phyloP scores from a whole-genome alignment of 805 yeast genomes.

The Cyberlindnera suaveolens region DNA sequence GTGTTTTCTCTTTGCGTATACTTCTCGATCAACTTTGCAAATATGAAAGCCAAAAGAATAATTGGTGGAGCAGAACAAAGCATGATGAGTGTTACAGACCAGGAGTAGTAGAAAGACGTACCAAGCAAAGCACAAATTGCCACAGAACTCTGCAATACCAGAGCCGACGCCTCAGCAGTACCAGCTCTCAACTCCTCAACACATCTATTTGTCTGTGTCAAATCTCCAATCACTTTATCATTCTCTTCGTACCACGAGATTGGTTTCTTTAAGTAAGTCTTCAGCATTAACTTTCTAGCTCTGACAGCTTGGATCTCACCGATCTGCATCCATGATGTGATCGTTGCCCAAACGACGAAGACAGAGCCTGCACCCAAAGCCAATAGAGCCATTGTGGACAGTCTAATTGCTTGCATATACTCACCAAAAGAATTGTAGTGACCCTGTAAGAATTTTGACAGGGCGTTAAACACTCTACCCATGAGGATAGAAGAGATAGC shows the following conservation, averaged over 20 bases:
- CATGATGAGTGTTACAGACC: slow-evolving; percentile 81
- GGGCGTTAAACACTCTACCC: slow-evolving; percentile 52
- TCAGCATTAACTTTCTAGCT: slow-evolving; percentile 42
- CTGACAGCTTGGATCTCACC: slow-evolving; percentile 67
- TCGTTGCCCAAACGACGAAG: slow-evolving; percentile 45
- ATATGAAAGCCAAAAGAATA: slow-evolving; percentile 37
- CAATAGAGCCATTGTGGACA: slow-evolving; percentile 35
- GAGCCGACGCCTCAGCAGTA: slow-evolving; percentile 58
- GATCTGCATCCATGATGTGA: slow-evolving; percentile 55
- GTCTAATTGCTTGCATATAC: slow-evolving; percentile 33
- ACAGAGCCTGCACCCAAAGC: slow-evolving; percentile 42
- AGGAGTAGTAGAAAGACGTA: slow-evolving; percentile 69
- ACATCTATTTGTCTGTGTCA: slow-evolving; percentile 63
- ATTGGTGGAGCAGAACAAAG: slow-evolving; percentile 71
- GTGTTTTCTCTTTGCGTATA: slow-evolving; percentile 53
- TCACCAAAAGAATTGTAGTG: slow-evolving; percentile 22
- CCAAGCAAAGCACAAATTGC: slow-evolving; percentile 49
- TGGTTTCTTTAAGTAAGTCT: slow-evolving; percentile 38
- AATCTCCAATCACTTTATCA: slow-evolving; percentile 51
- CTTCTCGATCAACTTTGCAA: slow-evolving; percentile 46
- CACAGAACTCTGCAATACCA: slow-evolving; percentile 46
- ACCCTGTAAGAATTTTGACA: slow-evolving; percentile 31
- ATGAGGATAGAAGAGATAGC: slow-evolving; percentile 58
- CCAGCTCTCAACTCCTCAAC: slow-evolving; percentile 69
- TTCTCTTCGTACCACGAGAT: slow-evolving; percentile 60